phyloP scores from a whole-genome alignment of 2,329 filamentous ascomycete species.

The Colletotrichum tanaceti region DNA sequence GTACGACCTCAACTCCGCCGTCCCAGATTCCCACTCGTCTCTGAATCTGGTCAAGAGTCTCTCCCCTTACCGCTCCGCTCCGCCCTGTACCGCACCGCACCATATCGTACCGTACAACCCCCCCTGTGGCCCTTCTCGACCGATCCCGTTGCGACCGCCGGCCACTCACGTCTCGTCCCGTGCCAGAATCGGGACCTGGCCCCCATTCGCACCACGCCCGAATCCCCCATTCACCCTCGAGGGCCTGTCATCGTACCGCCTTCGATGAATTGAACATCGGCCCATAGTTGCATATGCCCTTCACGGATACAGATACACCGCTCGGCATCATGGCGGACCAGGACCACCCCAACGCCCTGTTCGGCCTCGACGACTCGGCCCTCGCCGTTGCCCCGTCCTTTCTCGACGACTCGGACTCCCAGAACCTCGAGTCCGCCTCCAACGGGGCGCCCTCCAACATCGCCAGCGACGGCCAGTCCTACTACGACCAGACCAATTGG shows the following conservation, averaged over 20 bases:
- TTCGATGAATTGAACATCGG: slow-evolving; percentile 42
- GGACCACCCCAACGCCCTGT: slow-evolving; percentile 56
- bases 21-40: slow-evolving; percentile 2
- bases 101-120: neutral
- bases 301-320: slow-evolving; percentile 5
- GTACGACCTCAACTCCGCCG: slow-evolving; percentile 2
- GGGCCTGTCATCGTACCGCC: slow-evolving; percentile 21
- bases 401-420: slow-evolving; percentile 48
- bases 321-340: slow-evolving; percentile 53
- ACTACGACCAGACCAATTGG: slow-evolving; percentile 58
- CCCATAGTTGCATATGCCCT: slow-evolving; percentile 41
- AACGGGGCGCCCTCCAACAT: slow-evolving; percentile 39
- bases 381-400: slow-evolving; percentile 47
- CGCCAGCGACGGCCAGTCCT: slow-evolving; percentile 44
- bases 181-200: slow-evolving; percentile 25
- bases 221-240: slow-evolving; percentile 3
- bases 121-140: slow-evolving; percentile 19
- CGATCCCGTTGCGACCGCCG: slow-evolving; percentile 27
- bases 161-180: slow-evolving; percentile 34
- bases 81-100: neutral
- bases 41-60: too few species aligned
- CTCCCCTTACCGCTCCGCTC: neutral
- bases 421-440: slow-evolving; percentile 40
- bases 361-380: slow-evolving; percentile 58
- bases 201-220: slow-evolving; percentile 2